Evolutionary conservation across 345 rosid species (phyloP), one percentile per base, ranked within the genome.

Genomic region (Eutrema japonicum): DNA sequence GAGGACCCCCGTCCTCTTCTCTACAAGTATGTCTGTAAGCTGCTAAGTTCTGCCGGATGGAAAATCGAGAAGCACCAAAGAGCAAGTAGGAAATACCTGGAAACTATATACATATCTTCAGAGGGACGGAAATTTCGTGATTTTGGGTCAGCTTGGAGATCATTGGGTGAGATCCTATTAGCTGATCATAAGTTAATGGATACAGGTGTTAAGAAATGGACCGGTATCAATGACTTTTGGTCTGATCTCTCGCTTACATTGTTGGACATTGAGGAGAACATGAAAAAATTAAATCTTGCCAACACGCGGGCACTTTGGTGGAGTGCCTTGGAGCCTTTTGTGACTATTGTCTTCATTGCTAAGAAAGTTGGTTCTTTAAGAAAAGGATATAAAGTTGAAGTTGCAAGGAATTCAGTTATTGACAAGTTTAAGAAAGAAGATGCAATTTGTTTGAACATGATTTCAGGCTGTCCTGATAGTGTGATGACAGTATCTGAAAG

Each of bases 251-350:
- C 82, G 32, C 77, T 79, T 62, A 71, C 80, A 11, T 77, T 91
- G 80, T 62, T 43, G 79, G 86, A 70, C 43, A 65, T 89, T 53
- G 87, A 84, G 81, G 87, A 83, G 82, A 85, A 83, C 78, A 64
- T 79, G 70, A 81, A 82, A 73, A 78, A 69, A 8, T 65, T 81
- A 59, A 80, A 77, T 70, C 72, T 73, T 77, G 71, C 59, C n/a
- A 58, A 64, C 70, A 73, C 77, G 14, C 81, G 89, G 78, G 87
- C 88, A 69, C 87, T 75, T 76, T 76, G 64, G 66, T 94, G 98
- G 98, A 82, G 71, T 74, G 64, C 85, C 48, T 84, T 94, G 71
- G 96, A 94, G 77, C 98, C 98, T 71, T 94, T 94, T 83, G 94
- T 94, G 63, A 83, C 79, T 68, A 92, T 70, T 77, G 84, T 89